Conservation (phyloP, 2,329 filamentous ascomycete species). For the Verticillium tricorpus region DNA sequence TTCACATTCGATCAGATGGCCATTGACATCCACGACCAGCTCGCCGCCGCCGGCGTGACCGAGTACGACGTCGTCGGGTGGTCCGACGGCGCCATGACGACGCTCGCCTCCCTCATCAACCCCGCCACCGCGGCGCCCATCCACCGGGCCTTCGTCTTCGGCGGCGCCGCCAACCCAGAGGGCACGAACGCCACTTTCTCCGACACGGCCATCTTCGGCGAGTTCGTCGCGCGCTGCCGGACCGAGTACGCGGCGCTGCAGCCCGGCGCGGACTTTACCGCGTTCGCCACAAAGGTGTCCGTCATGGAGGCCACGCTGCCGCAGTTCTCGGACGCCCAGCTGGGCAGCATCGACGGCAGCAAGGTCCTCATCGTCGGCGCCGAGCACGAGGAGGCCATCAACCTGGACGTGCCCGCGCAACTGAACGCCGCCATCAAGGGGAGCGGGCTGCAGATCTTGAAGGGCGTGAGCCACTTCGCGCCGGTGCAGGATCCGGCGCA, state of each 20-base stretch:
- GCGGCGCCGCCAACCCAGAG: constrained; percentile 22
- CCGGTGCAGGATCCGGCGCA: constrained; percentile 33
- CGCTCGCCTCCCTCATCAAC: constrained; percentile 30
- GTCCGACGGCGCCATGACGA: constrained; percentile 35
- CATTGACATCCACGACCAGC: constrained; percentile 26
- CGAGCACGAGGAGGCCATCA: constrained; percentile 34
- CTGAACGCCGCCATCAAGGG: constrained; percentile 30
- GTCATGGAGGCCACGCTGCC: constrained; percentile 31
- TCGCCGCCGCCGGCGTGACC: constrained; percentile 22
- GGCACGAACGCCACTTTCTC: constrained; percentile 31
- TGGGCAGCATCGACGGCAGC: constrained; percentile 21
- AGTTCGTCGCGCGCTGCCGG: constrained; percentile 28
- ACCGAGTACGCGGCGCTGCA: constrained; percentile 30
- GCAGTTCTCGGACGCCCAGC: constrained; percentile 22
- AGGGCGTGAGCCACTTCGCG: constrained; percentile 36
- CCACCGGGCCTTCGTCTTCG: constrained; percentile 35
- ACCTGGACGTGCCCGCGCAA: constrained; percentile 26
- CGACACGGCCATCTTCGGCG: constrained; percentile 12
- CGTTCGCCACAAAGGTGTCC: constrained; percentile 30
- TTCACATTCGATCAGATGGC: constrained; percentile 35
- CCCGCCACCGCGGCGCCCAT: constrained; percentile 23
- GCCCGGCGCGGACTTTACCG: constrained; percentile 28
- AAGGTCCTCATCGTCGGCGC: constrained; percentile 24
- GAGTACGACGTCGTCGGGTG: constrained; percentile 32
- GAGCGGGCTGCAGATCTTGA: constrained; percentile 29